Evolutionary conservation across 768 basidiomycete genomes (phyloP).

Genomic region (Crepidotus variabilis): DNA sequence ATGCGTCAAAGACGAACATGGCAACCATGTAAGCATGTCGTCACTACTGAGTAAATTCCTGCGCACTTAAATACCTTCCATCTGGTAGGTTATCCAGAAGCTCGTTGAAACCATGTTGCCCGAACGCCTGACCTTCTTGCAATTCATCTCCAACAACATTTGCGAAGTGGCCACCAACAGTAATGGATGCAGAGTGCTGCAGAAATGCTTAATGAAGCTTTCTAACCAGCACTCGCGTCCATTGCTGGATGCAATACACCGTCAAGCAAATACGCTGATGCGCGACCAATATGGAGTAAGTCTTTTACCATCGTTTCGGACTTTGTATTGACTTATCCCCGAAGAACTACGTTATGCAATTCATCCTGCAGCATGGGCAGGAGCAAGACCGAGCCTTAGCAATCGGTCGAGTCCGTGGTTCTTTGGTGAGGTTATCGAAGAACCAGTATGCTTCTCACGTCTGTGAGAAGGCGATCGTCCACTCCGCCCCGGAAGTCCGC

Average conservation of each 20-base stretch:
- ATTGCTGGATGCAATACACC: slow-evolving; percentile 81
- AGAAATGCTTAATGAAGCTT: slow-evolving; percentile 86
- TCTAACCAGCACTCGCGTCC: slow-evolving; percentile 62
- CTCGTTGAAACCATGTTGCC: slow-evolving; percentile 77
- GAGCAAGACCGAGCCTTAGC: slow-evolving; percentile 65
- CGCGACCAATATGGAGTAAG: slow-evolving; percentile 88
- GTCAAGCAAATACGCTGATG: slow-evolving; percentile 68
- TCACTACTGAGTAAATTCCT: not conserved
- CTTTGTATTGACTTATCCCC: slow-evolving; percentile 1
- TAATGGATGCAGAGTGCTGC: slow-evolving; percentile 93
- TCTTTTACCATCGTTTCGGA: slow-evolving; percentile 7
- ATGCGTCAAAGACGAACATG: slow-evolving; percentile 89
- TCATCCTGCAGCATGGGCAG: slow-evolving; percentile 79
- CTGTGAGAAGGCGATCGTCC: slow-evolving; percentile 83
- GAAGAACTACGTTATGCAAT: slow-evolving; percentile 95
- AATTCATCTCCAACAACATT: slow-evolving; percentile 73
- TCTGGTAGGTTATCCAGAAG: slow-evolving; percentile 76
- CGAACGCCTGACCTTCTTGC: slow-evolving; percentile 73
- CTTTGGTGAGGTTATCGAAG: slow-evolving; percentile 74
- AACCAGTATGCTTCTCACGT: slow-evolving; percentile 97
- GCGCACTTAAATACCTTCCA: slow-evolving; percentile 5
- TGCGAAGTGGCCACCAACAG: slow-evolving; percentile 82
- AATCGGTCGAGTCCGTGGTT: slow-evolving; percentile 66
- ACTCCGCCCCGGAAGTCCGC: slow-evolving; percentile 61
- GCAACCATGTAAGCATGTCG: slow-evolving; percentile 74